phyloP scores from a whole-genome alignment of 805 yeast genomes.

The Wickerhamomyces hampshirensis region DNA sequence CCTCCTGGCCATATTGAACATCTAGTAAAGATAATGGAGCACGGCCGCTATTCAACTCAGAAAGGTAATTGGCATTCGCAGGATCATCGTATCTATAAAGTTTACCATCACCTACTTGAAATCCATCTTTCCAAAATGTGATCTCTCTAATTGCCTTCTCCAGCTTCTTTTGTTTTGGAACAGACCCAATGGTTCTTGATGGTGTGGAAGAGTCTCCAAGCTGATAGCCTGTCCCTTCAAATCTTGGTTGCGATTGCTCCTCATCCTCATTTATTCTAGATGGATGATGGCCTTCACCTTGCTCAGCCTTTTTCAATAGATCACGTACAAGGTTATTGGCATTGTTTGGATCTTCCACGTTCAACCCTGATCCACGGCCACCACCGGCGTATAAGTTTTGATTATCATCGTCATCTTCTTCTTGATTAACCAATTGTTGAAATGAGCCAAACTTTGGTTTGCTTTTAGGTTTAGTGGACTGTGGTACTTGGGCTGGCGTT shows the following conservation, averaged over 20 bases:
- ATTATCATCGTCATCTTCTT: constrained; percentile 46
- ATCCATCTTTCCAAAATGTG: constrained; percentile 96
- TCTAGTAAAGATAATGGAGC: constrained; percentile 83
- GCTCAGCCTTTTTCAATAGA: constrained; percentile 63
- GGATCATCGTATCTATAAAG: constrained; percentile 90
- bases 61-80: constrained; percentile 69
- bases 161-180: constrained; percentile 25
- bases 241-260: constrained; percentile 30
- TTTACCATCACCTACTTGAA: constrained; percentile 89
- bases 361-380: constrained; percentile 70
- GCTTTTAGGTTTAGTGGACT: constrained; percentile 4
- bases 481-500: constrained; percentile 1
- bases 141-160: constrained; percentile 71
- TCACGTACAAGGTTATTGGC: constrained; percentile 44
- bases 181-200: constrained; percentile 30
- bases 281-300: constrained; percentile 44
- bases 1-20: constrained; percentile 88
- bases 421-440: constrained; percentile 32
- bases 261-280: constrained; percentile 20
- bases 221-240: constrained; percentile 37
- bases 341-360: constrained; percentile 64
- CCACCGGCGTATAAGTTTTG: constrained; percentile 63
- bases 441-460: constrained; percentile 35
- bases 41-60: constrained; percentile 80
- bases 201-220: constrained; percentile 32